Conservation (phyloP, 495 filamentous ascomycete genomes). For the Hypoxylon cercidicola region DNA sequence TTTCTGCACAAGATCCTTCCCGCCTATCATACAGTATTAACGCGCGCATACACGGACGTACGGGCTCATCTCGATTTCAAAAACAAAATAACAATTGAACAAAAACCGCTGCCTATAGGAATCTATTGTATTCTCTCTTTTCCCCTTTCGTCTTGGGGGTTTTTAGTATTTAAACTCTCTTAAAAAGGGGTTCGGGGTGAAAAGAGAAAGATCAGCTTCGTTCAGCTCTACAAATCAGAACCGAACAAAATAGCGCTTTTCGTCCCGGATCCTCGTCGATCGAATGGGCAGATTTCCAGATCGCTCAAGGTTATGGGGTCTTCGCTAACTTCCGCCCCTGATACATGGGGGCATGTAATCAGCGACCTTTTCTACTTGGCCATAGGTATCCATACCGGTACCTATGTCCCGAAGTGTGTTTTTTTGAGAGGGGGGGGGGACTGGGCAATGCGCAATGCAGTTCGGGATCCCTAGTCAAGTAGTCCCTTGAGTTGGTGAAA, state of each 20-base stretch:
- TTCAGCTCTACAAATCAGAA: background rate
- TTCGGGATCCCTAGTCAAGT: slow-evolving; percentile 39
- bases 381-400: too few species aligned
- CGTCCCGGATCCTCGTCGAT: slow-evolving; percentile 1
- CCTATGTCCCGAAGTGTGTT: slow-evolving; percentile 9
- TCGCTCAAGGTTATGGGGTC: slow-evolving; percentile 19
- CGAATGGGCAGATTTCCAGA: slow-evolving; percentile 30
- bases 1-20: slow-evolving; percentile 25
- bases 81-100: too few species aligned
- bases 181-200: background rate
- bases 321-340: slow-evolving; percentile 35
- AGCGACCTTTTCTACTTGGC: slow-evolving; percentile 11
- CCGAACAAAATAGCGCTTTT: background rate
- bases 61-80: too few species aligned
- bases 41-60: background rate
- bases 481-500: slow-evolving; percentile 14
- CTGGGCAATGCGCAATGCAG: slow-evolving; percentile 25
- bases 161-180: too few species aligned
- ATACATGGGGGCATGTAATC: slow-evolving; percentile 26
- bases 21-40: slow-evolving; percentile 27
- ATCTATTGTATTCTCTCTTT: too few species aligned
- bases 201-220: background rate
- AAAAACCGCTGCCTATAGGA: background rate
- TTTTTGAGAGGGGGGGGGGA: slow-evolving; percentile 18
- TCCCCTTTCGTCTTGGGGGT: too few species aligned